phyloP scores from a whole-genome alignment of 176 grass and related monocot species.

The Carex kokanica region DNA sequence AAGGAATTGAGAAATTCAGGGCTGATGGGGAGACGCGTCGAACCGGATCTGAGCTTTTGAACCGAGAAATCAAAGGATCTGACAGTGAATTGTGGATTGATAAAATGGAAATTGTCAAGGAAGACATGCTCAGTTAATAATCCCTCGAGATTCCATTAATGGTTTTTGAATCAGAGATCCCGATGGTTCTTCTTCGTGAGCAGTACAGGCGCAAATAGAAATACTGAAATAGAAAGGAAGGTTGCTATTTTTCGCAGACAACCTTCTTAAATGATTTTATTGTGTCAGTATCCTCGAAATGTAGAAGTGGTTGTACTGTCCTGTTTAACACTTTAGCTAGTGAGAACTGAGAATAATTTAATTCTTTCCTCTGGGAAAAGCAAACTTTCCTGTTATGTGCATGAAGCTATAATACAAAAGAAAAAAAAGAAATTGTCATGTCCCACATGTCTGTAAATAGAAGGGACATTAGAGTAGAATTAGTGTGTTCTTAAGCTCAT shows the following conservation, averaged over 20 bases:
- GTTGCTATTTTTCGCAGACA: neutral
- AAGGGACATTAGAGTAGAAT: no score
- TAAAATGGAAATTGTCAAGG: neutral
- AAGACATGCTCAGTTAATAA: neutral
- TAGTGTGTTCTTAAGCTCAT: no score
- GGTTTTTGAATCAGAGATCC: conserved; percentile 31
- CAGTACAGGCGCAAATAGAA: conserved; percentile 17
- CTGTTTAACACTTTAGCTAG: neutral
- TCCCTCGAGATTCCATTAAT: conserved; percentile 20
- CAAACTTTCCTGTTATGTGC: neutral
- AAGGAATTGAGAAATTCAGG: neutral
- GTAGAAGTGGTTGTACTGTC: neutral
- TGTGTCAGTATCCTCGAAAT: neutral
- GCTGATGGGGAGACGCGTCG: neutral
- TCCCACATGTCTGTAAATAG: neutral
- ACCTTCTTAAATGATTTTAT: conserved; percentile 1
- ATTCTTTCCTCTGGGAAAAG: neutral
- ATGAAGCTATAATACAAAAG: neutral
- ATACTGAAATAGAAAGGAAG: neutral
- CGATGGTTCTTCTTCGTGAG: conserved; percentile 3
- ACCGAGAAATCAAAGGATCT: conserved; percentile 36
- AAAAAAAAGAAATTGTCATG: neutral
- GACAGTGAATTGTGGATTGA: conserved; percentile 23
- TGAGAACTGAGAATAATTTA: neutral
- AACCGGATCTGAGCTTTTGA: conserved; percentile 27